These are phyloP conservation scores for Kwoniella mangroviensis DNA, from an alignment of 768 basidiomycete genomes.

Conservation along the genomic window DNA sequence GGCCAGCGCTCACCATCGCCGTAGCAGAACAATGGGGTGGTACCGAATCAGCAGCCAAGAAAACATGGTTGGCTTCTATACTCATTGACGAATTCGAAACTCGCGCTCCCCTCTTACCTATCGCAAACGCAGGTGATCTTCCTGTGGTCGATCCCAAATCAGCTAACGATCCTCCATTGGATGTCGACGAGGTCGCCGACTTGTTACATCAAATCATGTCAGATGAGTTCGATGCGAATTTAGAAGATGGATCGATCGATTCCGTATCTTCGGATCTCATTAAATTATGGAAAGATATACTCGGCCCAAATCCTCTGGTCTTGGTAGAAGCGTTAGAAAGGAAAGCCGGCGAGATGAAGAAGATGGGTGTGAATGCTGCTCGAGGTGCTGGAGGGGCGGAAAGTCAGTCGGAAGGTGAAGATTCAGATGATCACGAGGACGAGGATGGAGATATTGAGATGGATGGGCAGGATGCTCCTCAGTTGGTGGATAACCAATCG, in stretches of 20 bases:
- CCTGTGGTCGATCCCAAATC: conserved; percentile 30
- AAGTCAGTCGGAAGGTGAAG: conserved; percentile 19
- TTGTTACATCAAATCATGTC: conserved; percentile 78
- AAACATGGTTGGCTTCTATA: conserved; percentile 77
- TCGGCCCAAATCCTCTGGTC: conserved; percentile 59
- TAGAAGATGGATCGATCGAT: conserved; percentile 85
- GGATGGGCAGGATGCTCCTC: conserved; percentile 59
- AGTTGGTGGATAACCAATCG: conserved; percentile 61
- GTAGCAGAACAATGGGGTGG: conserved; percentile 88
- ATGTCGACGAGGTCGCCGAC: conserved; percentile 79
- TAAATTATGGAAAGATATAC: conserved; percentile 51
- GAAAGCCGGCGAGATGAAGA: conserved; percentile 34
- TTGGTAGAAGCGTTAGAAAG: conserved; percentile 69
- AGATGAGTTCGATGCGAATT: conserved; percentile 80
- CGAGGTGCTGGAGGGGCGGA: conserved; percentile 36
- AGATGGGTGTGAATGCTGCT: conserved; percentile 38
- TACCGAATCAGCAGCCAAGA: conserved; percentile 70
- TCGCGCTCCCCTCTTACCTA: conserved; percentile 66
- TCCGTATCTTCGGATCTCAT: conserved; percentile 69
- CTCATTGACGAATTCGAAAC: conserved; percentile 62
- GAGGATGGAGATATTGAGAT: conserved; percentile 59
- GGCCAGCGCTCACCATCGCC: conserved; percentile 85
- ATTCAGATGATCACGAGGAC: conserved; percentile 37
- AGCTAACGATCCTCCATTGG: conserved; percentile 59
- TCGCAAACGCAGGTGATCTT: conserved; percentile 4